Conservation (phyloP, 306 rosid genomes). For the Astragalus membranaceus region DNA sequence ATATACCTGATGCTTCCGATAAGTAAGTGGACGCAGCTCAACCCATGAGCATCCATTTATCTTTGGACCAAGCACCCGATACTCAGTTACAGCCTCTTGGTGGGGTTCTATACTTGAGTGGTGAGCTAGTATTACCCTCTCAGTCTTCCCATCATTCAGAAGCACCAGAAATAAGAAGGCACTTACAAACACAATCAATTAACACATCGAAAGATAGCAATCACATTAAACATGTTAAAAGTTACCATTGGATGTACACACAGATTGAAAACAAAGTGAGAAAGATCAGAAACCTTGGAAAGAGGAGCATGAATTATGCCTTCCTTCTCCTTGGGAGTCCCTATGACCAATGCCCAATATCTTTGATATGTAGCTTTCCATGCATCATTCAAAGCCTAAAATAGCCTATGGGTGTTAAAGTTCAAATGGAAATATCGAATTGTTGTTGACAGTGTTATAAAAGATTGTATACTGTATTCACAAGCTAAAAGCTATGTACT, state of each 20-base stretch:
- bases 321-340: constrained; percentile 77
- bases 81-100: constrained; percentile 87
- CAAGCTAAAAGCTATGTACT: neutral
- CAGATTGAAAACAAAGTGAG: neutral
- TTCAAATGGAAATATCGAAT: neutral
- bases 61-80: constrained; percentile 83
- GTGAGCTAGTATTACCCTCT: constrained; percentile 77
- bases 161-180: constrained; percentile 51
- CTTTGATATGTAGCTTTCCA: constrained; percentile 69
- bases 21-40: constrained; percentile 76
- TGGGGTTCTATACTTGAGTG: constrained; percentile 66
- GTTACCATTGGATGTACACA: constrained; percentile 4
- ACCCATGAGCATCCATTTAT: constrained; percentile 97
- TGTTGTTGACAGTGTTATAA: neutral
- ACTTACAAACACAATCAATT: constrained; percentile 1
- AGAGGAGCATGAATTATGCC: constrained; percentile 82
- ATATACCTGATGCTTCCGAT: constrained; percentile 86
- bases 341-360: constrained; percentile 92
- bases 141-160: constrained; percentile 89
- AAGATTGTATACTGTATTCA: neutral
- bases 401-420: neutral
- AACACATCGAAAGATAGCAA: neutral
- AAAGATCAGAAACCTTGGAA: constrained; percentile 54
- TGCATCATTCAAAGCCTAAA: constrained; percentile 78
- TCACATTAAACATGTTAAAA: constrained; percentile 7